Conservation (phyloP, 352 stramenopile genomes). For the Phytophthora pisi region DNA sequence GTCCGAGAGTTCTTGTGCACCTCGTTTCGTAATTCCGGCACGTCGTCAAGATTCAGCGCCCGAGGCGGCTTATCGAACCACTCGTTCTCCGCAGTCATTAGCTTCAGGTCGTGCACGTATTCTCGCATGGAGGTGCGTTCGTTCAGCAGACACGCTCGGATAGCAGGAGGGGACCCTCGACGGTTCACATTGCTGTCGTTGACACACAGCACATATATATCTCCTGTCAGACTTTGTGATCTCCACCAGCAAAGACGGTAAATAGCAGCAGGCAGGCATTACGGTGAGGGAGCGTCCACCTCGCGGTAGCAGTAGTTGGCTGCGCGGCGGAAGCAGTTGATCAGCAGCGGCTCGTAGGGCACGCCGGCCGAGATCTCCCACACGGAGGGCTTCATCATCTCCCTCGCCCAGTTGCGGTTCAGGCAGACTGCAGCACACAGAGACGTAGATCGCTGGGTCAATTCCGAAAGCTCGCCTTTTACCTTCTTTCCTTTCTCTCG, state of each 20-base stretch:
- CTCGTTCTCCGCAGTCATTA: conserved; percentile 74
- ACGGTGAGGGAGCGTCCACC: conserved; percentile 86
- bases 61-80: conserved; percentile 63
- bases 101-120: conserved; percentile 84
- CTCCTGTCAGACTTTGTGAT: conserved; percentile 10
- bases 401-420: conserved; percentile 74
- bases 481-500: conserved; percentile 3
- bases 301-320: conserved; percentile 89
- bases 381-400: conserved; percentile 81
- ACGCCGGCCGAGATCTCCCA: conserved; percentile 86
- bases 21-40: conserved; percentile 65
- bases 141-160: conserved; percentile 81
- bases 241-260: not conserved
- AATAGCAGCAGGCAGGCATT: conserved; percentile 32
- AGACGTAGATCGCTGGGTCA: conserved; percentile 18
- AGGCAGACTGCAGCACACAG: conserved; percentile 57
- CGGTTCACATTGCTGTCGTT: conserved; percentile 83
- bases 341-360: conserved; percentile 75
- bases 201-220: conserved; percentile 5
- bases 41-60: conserved; percentile 49
- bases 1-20: conserved; percentile 49
- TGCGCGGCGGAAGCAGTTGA: conserved; percentile 84
- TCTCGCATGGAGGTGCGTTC: conserved; percentile 87
- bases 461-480: not conserved
- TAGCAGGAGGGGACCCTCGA: conserved; percentile 80